phyloP scores from a whole-genome alignment of 306 rosid genomes.

The Fagus sylvatica region DNA sequence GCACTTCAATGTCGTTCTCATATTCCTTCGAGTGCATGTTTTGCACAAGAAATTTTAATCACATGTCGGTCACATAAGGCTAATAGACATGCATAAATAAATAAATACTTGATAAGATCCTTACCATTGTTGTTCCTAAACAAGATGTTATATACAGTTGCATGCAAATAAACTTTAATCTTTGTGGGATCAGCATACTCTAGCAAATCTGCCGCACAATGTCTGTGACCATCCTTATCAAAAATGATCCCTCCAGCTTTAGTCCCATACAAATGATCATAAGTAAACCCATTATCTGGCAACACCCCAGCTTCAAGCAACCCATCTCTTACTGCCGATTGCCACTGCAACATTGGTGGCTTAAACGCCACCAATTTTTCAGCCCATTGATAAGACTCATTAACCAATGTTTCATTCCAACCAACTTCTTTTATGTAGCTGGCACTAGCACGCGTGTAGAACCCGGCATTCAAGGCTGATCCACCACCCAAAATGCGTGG shows the following conservation, averaged over 20 bases:
- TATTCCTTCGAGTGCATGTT: too few relatives aligned
- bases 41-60: too few relatives aligned
- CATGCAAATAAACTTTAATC: slow-evolving; percentile 62
- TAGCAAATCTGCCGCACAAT: slow-evolving; percentile 76
- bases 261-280: slow-evolving; percentile 60
- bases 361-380: slow-evolving; percentile 54
- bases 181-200: slow-evolving; percentile 51
- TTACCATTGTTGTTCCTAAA: slow-evolving; percentile 45
- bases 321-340: slow-evolving; percentile 60
- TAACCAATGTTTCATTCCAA: slow-evolving; percentile 46
- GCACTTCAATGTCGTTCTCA: too few relatives aligned
- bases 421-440: slow-evolving; percentile 37
- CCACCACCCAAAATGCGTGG: slow-evolving; percentile 61
- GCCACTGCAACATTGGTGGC: slow-evolving; percentile 59
- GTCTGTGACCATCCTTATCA: slow-evolving; percentile 56
- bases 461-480: slow-evolving; percentile 67
- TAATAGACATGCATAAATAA: too few relatives aligned
- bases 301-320: slow-evolving; percentile 55
- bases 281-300: slow-evolving; percentile 62
- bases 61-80: too few relatives aligned
- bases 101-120: background rate
- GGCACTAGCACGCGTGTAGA: slow-evolving; percentile 51
- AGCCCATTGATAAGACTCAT: slow-evolving; percentile 61
- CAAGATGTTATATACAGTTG: slow-evolving; percentile 57
- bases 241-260: slow-evolving; percentile 73